Percentiles rank a stretch among this genome's conserved stretches.
Conservation (phyloP, 2,329 filamentous ascomycete genomes). For the Epichloe coenophiala region DNA sequence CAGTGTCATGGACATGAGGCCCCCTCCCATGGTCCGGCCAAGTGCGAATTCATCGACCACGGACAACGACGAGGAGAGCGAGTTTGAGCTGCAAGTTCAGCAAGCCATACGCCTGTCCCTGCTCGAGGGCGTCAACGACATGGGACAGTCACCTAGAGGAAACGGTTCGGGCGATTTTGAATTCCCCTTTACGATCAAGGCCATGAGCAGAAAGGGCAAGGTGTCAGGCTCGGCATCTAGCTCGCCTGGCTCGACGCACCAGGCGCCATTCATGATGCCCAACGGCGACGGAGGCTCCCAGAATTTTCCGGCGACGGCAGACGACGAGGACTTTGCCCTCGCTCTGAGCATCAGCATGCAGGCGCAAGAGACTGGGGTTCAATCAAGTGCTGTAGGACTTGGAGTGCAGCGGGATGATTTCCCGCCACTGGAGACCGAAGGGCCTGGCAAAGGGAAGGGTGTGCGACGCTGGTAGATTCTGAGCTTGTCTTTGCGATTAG, state of each 20-base stretch:
- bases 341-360: slow-evolving; percentile 47
- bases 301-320: slow-evolving; percentile 4
- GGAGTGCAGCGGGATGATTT: slow-evolving; percentile 22
- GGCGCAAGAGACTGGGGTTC: slow-evolving; percentile 27
- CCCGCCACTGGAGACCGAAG: slow-evolving; percentile 24
- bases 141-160: slow-evolving; percentile 29
- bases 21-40: slow-evolving; percentile 12
- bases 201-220: slow-evolving; percentile 27
- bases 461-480: slow-evolving; percentile 11
- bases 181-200: slow-evolving; percentile 36
- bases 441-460: slow-evolving; percentile 31
- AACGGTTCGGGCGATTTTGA: slow-evolving; percentile 36
- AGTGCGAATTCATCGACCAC: background rate
- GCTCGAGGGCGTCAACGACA: slow-evolving; percentile 39
- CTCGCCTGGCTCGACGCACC: slow-evolving; percentile 23
- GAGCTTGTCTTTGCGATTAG: background rate
- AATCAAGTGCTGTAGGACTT: background rate
- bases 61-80: slow-evolving; percentile 27
- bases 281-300: slow-evolving; percentile 8
- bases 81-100: slow-evolving; percentile 49
- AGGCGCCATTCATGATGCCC: slow-evolving; percentile 16
- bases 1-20: slow-evolving; percentile 30
- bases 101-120: slow-evolving; percentile 49
- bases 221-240: slow-evolving; percentile 16
- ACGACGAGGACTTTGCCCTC: slow-evolving; percentile 45